Percentiles rank a stretch among this genome's conserved stretches.
Evolutionary conservation across 768 basidiomycete genomes (phyloP).

Genomic region (Tricholoma terreum): DNA sequence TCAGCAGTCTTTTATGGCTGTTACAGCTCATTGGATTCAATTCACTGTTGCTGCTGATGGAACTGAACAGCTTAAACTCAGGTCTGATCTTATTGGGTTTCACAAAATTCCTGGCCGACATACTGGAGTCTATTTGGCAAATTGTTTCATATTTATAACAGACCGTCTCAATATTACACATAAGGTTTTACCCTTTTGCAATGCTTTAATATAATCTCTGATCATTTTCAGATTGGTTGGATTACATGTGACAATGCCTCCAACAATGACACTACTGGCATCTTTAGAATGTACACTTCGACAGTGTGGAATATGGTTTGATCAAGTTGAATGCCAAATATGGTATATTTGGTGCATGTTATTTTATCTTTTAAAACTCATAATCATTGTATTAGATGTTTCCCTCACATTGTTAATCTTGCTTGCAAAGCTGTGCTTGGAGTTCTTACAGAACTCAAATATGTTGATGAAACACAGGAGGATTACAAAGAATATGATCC

Average conservation of each 20-base stretch:
- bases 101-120: slow-evolving; percentile 10
- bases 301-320: slow-evolving; percentile 5
- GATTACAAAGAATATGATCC: neutral
- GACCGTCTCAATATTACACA: slow-evolving; percentile 1
- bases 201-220: neutral
- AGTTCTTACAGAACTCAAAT: slow-evolving; percentile 13
- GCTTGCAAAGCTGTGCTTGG: slow-evolving; percentile 17
- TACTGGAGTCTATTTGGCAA: slow-evolving; percentile 10
- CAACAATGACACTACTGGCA: slow-evolving; percentile 18
- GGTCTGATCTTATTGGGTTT: slow-evolving; percentile 4
- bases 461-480: slow-evolving; percentile 2
- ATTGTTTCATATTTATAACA: no score
- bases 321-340: slow-evolving; percentile 6
- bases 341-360: slow-evolving; percentile 6
- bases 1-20: slow-evolving; percentile 2
- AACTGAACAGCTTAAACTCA: neutral
- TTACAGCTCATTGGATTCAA: slow-evolving; percentile 5
- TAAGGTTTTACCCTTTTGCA: neutral
- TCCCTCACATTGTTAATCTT: slow-evolving; percentile 24
- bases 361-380: neutral
- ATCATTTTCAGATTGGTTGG: neutral
- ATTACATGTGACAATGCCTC: slow-evolving; percentile 19
- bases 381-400: slow-evolving; percentile 14
- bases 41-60: neutral
- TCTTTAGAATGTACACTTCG: slow-evolving; percentile 6